phyloP scores from a whole-genome alignment of 2,329 filamentous ascomycete species.

The Epichloe baconii region DNA sequence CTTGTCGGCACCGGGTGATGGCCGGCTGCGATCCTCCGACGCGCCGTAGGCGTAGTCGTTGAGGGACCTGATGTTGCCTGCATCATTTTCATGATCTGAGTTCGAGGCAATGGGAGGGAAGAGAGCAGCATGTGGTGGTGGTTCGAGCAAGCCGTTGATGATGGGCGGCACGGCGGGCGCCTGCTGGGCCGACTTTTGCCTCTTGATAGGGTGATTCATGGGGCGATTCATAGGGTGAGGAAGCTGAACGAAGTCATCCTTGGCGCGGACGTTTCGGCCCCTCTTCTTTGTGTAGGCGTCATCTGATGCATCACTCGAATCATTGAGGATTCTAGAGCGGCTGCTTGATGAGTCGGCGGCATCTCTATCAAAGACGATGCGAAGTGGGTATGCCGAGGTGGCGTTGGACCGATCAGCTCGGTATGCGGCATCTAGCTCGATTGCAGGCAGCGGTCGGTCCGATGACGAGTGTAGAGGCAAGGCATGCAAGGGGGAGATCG shows the following conservation, averaged over 20 bases:
- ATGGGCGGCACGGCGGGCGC: constrained; percentile 46
- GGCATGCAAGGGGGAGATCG: constrained; percentile 44
- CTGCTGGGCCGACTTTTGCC: constrained; percentile 46
- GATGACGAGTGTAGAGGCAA: constrained; percentile 29
- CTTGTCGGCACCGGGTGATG: constrained; percentile 20
- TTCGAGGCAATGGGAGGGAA: constrained; percentile 50
- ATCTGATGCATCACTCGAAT: constrained; percentile 28
- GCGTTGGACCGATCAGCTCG: constrained; percentile 22
- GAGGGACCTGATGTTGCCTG: constrained; percentile 27
- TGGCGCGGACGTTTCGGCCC: constrained; percentile 31
- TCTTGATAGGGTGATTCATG: constrained; percentile 40
- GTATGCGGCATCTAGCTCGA: constrained; percentile 36
- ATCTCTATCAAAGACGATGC: constrained; percentile 27
- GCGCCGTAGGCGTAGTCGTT: constrained; percentile 27
- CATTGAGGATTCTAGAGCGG: constrained; percentile 33
- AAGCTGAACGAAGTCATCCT: constrained; percentile 51
- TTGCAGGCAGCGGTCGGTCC: constrained; percentile 35
- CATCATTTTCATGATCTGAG: constrained; percentile 37
- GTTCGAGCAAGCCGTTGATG: constrained; percentile 50
- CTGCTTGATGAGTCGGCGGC: constrained; percentile 19
- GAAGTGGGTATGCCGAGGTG: constrained; percentile 22
- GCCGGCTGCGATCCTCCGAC: constrained; percentile 13
- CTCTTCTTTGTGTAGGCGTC: constrained; percentile 42
- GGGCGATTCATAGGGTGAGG: constrained; percentile 43
- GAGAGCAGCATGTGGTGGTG: constrained; percentile 46